Conservation (phyloP, 2,329 filamentous ascomycete species). For the Epichloe elymi region DNA sequence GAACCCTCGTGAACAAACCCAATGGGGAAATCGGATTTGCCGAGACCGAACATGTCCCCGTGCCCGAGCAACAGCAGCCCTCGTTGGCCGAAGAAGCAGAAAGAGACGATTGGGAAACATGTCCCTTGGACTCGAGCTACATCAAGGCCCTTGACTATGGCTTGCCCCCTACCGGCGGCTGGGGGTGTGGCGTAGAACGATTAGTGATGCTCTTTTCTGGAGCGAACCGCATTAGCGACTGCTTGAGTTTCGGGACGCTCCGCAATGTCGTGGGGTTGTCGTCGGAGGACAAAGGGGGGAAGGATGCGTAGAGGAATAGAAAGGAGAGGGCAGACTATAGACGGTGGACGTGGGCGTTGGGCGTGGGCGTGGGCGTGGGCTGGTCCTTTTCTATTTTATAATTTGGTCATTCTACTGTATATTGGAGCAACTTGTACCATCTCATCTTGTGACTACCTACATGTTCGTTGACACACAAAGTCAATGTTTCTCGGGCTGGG, state of each 20-base stretch:
- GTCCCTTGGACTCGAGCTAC: slow-evolving; percentile 63
- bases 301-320: neutral
- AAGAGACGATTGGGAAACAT: slow-evolving; percentile 32
- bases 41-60: neutral
- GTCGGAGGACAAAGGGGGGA: slow-evolving; percentile 16
- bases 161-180: slow-evolving; percentile 89
- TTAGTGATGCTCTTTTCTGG: slow-evolving; percentile 85
- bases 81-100: slow-evolving; percentile 23
- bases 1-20: slow-evolving; percentile 22
- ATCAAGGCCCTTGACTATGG: slow-evolving; percentile 75
- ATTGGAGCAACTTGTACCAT: too few species aligned
- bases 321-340: too few species aligned
- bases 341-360: too few species aligned
- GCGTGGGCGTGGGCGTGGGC: too few species aligned
- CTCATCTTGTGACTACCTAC: too few species aligned
- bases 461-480: too few species aligned
- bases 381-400: too few species aligned
- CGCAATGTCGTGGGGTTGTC: slow-evolving; percentile 48
- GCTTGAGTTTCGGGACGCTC: slow-evolving; percentile 78
- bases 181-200: slow-evolving; percentile 88
- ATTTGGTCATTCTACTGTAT: too few species aligned
- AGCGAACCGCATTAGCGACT: slow-evolving; percentile 66
- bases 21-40: slow-evolving; percentile 20
- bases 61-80: slow-evolving; percentile 12
- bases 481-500: too few species aligned